Conservation (phyloP, 148 eudicot species). For the Heliamphora exappendiculata region DNA sequence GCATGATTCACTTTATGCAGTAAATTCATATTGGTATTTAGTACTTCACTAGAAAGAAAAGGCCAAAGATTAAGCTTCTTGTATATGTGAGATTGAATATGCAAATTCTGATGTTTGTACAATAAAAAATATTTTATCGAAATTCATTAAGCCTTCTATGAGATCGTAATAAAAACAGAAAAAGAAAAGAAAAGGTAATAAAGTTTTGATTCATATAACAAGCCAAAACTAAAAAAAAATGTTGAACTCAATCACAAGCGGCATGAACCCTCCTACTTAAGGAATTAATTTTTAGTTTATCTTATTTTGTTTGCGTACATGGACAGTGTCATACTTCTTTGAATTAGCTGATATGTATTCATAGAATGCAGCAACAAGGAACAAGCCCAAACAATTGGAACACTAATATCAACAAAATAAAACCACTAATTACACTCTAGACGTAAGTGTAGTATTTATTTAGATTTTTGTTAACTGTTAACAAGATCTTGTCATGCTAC, state of each 20-base stretch:
- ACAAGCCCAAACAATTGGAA: not conserved
- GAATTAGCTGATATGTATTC: not conserved
- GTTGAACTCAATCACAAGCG: not conserved
- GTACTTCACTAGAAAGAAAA: no score
- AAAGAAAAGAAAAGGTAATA: not conserved
- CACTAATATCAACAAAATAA: not conserved
- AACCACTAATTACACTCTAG: not conserved
- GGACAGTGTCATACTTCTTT: not conserved
- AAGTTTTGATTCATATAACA: not conserved
- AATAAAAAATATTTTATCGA: not conserved
- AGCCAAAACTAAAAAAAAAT: not conserved
- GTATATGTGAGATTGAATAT: not conserved
- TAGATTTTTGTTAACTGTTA: no score
- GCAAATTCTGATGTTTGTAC: not conserved
- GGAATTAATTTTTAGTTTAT: not conserved
- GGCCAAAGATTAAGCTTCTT: not conserved
- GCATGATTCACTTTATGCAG: not conserved
- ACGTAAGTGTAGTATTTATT: no score
- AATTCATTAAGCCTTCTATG: not conserved
- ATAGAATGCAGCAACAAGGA: not conserved
- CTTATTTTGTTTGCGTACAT: not conserved
- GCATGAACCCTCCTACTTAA: not conserved
- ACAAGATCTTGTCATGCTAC: conserved; percentile 26
- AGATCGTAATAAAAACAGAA: not conserved
- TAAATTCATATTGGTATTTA: no score